Conservation (phyloP, 2,329 filamentous ascomycete species). For the Xylariales sp. region DNA sequence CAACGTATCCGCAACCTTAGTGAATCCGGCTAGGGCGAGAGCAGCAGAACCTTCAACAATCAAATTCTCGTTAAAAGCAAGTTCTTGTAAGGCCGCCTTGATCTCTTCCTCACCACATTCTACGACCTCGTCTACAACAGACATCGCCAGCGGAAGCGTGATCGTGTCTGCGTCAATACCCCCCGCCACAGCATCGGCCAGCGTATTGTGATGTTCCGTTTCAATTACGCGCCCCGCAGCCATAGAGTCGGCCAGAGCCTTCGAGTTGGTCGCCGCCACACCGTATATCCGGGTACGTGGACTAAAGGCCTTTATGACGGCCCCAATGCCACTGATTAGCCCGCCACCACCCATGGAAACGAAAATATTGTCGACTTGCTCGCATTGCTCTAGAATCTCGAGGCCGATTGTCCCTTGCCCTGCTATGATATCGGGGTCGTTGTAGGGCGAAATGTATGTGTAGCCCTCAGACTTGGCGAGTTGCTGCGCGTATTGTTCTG, state of each 20-base stretch:
- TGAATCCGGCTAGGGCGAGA: constrained; percentile 13
- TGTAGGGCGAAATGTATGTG: constrained; percentile 17
- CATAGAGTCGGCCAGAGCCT: constrained; percentile 18
- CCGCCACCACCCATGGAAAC: constrained; percentile 20
- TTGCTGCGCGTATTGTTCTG: constrained; percentile 16
- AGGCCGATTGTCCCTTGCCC: constrained; percentile 19
- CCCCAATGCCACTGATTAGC: constrained; percentile 10
- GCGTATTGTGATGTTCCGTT: constrained; percentile 7
- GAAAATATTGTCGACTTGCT: constrained; percentile 14
- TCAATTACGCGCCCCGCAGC: constrained; percentile 14
- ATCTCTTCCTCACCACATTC: constrained; percentile 17
- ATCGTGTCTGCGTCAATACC: constrained; percentile 18
- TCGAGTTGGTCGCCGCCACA: constrained; percentile 11
- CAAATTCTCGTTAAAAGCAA: constrained; percentile 19
- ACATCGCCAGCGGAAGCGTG: constrained; percentile 16
- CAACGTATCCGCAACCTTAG: constrained; percentile 6
- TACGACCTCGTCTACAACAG: constrained; percentile 15
- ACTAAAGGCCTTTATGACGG: constrained; percentile 16
- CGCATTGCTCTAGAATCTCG: constrained; percentile 17
- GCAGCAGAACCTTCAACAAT: constrained; percentile 19
- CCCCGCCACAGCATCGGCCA: constrained; percentile 13
- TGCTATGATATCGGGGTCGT: constrained; percentile 18
- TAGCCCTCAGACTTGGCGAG: constrained; percentile 14
- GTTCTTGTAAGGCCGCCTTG: constrained; percentile 1
- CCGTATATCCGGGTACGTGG: constrained; percentile 19